These are phyloP conservation scores for Lolium perenne DNA, from an alignment of 176 grass and related monocot species.

Conservation along the genomic window DNA sequence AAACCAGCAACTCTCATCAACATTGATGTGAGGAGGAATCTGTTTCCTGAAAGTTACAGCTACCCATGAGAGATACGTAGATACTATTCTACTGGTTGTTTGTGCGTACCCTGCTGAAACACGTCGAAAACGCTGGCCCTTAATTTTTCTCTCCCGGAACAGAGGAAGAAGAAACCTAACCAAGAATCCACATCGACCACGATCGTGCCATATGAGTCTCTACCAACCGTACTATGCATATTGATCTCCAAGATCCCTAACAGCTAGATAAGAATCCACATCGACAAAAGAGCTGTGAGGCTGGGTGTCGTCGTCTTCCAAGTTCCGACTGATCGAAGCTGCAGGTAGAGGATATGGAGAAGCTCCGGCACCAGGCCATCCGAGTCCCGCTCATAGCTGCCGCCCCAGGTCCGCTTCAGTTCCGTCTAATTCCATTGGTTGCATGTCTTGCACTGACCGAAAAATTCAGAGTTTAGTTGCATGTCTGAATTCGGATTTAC, in stretches of 20 bases:
- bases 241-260: too few species aligned
- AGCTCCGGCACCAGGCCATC: not conserved
- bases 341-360: slow-evolving; percentile 13
- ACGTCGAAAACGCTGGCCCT: not conserved
- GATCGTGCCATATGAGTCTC: not conserved
- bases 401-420: not conserved
- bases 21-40: too few species aligned
- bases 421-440: too few species aligned
- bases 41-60: too few species aligned
- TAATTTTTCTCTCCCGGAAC: not conserved
- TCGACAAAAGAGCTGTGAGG: too few species aligned
- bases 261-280: too few species aligned
- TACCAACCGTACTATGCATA: not conserved
- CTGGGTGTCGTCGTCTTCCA: not conserved
- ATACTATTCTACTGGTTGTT: not conserved
- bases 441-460: not conserved
- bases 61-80: not conserved
- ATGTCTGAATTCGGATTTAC: not conserved
- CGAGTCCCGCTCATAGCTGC: not conserved
- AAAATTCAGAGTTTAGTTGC: not conserved
- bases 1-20: too few species aligned
- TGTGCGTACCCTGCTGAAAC: not conserved
- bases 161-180: not conserved
- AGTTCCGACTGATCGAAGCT: not conserved
- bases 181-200: not conserved